Conservation (phyloP, 1,139 yeast species). For the Suhomyces maxii region DNA sequence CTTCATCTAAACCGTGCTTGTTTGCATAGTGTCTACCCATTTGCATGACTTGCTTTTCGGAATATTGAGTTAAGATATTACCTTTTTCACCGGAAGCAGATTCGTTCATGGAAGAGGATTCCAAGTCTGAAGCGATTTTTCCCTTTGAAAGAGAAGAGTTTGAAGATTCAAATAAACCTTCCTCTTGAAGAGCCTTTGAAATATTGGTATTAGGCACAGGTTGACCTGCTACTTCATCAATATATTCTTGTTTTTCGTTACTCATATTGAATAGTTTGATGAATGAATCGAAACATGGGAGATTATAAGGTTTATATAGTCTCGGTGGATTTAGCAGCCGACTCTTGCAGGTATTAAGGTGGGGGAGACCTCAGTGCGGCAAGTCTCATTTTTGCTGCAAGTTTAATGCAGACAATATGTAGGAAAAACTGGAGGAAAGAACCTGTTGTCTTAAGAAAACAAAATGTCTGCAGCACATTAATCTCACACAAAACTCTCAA, state of each 20-base stretch:
- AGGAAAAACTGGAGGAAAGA: background rate
- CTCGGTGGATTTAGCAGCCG: conserved; percentile 5
- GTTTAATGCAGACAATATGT: background rate
- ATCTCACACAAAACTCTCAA: background rate
- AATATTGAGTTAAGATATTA: conserved; percentile 62
- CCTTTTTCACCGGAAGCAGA: conserved; percentile 34
- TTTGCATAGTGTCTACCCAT: conserved; percentile 73
- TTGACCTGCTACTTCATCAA: background rate
- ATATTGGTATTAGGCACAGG: background rate
- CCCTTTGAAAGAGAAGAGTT: conserved; percentile 21
- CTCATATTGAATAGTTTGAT: background rate
- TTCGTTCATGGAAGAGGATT: conserved; percentile 25
- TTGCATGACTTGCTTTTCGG: conserved; percentile 63
- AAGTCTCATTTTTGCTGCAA: no score
- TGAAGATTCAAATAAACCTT: conserved; percentile 24
- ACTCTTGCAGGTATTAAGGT: background rate
- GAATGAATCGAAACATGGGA: background rate
- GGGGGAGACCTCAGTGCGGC: conserved; percentile 4
- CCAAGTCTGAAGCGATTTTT: conserved; percentile 24
- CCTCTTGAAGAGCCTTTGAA: conserved; percentile 3
- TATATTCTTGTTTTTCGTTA: background rate
- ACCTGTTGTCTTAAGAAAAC: background rate
- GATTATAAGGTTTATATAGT: conserved; percentile 5
- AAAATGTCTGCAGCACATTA: background rate
- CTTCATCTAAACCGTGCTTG: conserved; percentile 61